Conservation (phyloP, 768 basidiomycete species). For the Dioszegia crocea region DNA sequence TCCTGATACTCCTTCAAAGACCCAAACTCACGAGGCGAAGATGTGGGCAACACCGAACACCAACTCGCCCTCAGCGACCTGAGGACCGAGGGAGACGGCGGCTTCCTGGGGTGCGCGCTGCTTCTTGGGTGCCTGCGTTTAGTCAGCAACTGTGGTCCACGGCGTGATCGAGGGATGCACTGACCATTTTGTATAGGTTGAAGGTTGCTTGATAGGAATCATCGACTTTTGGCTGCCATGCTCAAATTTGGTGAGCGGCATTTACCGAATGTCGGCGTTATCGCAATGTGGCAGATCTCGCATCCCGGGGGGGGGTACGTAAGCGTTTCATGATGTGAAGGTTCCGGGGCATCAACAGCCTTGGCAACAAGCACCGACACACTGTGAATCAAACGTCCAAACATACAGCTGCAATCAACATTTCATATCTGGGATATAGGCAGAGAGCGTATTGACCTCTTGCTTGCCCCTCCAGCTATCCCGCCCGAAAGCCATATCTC, state of each 20-base stretch:
- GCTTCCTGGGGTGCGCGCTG: constrained; percentile 59
- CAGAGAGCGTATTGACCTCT: too few species aligned
- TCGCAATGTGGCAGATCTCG: neutral
- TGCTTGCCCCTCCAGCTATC: too few species aligned
- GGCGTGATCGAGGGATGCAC: neutral
- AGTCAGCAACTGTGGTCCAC: neutral
- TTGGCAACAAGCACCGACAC: neutral
- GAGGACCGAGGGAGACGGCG: constrained; percentile 86
- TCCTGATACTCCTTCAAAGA: neutral
- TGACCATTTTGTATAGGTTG: constrained; percentile 9
- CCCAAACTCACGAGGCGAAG: constrained; percentile 66
- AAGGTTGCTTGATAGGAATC: neutral
- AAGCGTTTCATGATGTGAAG: neutral
- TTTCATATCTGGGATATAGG: too few species aligned
- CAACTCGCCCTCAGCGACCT: constrained; percentile 91
- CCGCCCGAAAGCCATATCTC: too few species aligned
- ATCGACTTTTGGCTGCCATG: neutral
- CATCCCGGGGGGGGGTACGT: neutral
- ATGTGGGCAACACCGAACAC: constrained; percentile 99
- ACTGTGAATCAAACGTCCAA: neutral
- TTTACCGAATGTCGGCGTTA: neutral
- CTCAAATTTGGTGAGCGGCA: constrained; percentile 5
- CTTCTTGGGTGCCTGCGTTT: constrained; percentile 39
- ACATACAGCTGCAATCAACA: too few species aligned
- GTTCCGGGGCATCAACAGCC: neutral